Evolutionary conservation across 2,329 filamentous ascomycete genomes (phyloP), one percentile per base, ranked within the genome.

Genomic region (Passalora sequoiae): DNA sequence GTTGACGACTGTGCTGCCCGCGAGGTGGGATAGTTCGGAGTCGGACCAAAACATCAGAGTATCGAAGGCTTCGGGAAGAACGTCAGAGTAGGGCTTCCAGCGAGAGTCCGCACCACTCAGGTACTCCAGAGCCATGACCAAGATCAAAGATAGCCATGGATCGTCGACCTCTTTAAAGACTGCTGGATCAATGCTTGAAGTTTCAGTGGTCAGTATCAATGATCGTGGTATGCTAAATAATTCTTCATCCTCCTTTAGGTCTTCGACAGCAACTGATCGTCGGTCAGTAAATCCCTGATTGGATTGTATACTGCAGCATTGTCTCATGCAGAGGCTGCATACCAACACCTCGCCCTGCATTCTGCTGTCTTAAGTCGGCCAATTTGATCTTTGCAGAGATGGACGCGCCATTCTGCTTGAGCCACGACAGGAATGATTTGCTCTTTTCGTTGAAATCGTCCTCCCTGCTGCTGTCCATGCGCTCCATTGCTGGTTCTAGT

Each of bases 31-130:
- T 2, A 95, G 71, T 62, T 95, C 88, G 1, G 71, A 67, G 1
- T 75, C 69, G 2, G 76, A 71, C 89, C 89, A 96, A 68, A 89
- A 95, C 85, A 96, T 95, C 52, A 91, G 76, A 2, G 87, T 94
- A 62, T 92, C 79, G 60, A 95, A 95, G 1, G 68, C 59, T 40
- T 62, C 61, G 2, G 88, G 88, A 4, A 95, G 73, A 15, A 94
- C 72, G 44, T 81, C 74, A 53, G 94, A 81, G 64, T 95, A 95
- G 0, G 81, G 74, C 51, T 80, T 78, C 89, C 89, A 95, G 6
- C 66, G 68, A 1, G 88, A 94, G 1, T 67, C 47, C 56, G 69
- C 38, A 65, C 80, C 70, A 38, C 69, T 62, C 64, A 81, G 74
- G 49, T 74, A 72, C 67, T 95, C 88, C 65, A 87, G 86, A 38